These are phyloP conservation scores for Nidularia pulvinata DNA, from an alignment of 768 basidiomycete genomes.

Conservation along the genomic window DNA sequence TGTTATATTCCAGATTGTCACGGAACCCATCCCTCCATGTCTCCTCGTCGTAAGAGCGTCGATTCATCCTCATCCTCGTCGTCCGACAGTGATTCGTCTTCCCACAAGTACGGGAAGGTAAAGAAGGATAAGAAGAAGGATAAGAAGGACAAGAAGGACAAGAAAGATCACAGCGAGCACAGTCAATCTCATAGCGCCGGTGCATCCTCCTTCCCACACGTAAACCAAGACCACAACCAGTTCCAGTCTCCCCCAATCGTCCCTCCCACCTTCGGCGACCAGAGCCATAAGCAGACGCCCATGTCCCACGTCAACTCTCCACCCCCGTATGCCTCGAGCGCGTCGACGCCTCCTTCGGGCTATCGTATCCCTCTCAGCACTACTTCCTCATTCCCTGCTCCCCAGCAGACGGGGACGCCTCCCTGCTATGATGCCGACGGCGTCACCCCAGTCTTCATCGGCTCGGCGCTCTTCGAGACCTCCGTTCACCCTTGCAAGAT, in stretches of 20 bases:
- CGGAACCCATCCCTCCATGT: slow-evolving; percentile 1
- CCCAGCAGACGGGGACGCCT: slow-evolving; percentile 41
- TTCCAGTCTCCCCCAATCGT: slow-evolving; percentile 1
- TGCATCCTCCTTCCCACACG: neutral
- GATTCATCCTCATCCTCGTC: slow-evolving; percentile 24
- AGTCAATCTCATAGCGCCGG: neutral
- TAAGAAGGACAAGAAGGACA: slow-evolving; percentile 10
- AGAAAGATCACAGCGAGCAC: slow-evolving; percentile 9
- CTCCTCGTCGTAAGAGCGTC: slow-evolving; percentile 21
- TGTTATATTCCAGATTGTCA: neutral
- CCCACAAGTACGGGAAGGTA: slow-evolving; percentile 13
- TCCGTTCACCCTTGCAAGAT: slow-evolving; percentile 89
- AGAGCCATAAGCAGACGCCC: slow-evolving; percentile 5
- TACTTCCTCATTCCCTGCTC: slow-evolving; percentile 40
- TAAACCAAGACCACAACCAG: slow-evolving; percentile 1
- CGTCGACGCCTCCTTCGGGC: slow-evolving; percentile 57
- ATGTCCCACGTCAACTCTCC: slow-evolving; percentile 13
- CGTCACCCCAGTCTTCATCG: slow-evolving; percentile 62
- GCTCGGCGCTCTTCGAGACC: slow-evolving; percentile 66
- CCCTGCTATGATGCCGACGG: slow-evolving; percentile 60
- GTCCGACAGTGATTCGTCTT: slow-evolving; percentile 8
- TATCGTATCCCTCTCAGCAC: slow-evolving; percentile 58
- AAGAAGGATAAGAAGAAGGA: slow-evolving; percentile 21
- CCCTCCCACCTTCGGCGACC: slow-evolving; percentile 3
- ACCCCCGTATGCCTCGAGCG: slow-evolving; percentile 11